Base-by-base conservation (phyloP, 2,329 filamentous ascomycete genomes). In the Orbilia ellipsospora region DNA sequence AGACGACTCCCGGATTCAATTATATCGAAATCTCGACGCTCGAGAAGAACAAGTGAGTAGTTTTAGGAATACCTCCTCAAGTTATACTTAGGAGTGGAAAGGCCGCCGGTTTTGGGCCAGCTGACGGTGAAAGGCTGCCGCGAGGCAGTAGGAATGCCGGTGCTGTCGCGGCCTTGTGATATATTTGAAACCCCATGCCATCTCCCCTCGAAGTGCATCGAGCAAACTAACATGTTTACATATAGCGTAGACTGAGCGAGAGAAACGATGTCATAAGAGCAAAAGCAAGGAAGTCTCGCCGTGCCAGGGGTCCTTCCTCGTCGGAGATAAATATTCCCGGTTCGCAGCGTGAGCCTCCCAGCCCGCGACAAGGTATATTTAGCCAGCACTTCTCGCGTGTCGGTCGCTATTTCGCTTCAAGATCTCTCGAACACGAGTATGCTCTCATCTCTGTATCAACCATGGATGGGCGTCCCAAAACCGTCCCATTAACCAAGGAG, bases 111-210 rank as follows among this genome's bases (percentile, higher is more conserved):
- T 61, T 18, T 50, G 31, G 26, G 20, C 63, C 62, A 62, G 62
- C 69, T 73, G 69, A 73, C 45, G 45, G 62, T 40, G 52, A 45
- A 36, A 48, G 56, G 8, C 54, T 44, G 23, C 65, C 51, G 60
- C 28, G 36, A 59, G 57, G 40, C 57, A 56, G 48, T n/a, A 18
- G 16, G 2, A 23, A 10, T 31, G 8, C 36, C 8, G 16, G 6
- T 23, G 31, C 40, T 51, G 57, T 36, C 31, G 57, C 48, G 66
- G 66, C 66, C 66, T 70, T 70, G 66, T 70, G 66, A 70, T 70
- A 57, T 61, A 62, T 55, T 55, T 42, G 44, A 44, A 55, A 60
- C 31, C 48, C 55, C 55, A 48, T 62, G 65, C 48, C 12, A 12
- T 45, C 50, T 48, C 26, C 42, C 59, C 52, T 55, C 50, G 7